Conservation (phyloP, 352 stramenopile species). For the Phytopythium helicoides region DNA sequence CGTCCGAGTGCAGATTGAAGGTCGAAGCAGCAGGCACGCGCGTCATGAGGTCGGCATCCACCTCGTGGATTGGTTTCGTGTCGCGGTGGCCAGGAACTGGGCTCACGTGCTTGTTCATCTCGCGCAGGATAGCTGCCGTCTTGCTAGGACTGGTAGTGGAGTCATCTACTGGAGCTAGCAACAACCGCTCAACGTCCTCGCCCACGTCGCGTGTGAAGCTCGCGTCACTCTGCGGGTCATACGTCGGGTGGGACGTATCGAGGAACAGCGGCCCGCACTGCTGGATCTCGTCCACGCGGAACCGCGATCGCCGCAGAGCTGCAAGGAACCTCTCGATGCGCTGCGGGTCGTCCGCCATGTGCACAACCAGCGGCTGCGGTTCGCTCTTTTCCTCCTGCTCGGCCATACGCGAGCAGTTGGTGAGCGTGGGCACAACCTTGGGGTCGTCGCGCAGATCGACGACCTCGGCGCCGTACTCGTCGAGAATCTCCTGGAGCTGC, state of each 20-base stretch:
- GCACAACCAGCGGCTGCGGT: constrained; percentile 39
- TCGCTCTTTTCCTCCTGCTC: constrained; percentile 4
- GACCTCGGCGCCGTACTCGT: constrained; percentile 28
- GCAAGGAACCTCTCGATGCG: constrained; percentile 38
- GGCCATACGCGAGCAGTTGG: constrained; percentile 4
- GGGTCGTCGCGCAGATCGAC: constrained; percentile 24
- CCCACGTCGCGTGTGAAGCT: constrained; percentile 55
- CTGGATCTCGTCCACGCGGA: constrained; percentile 53
- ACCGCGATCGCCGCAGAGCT: constrained; percentile 28
- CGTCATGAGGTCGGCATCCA: constrained; percentile 39
- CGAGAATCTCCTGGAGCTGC: constrained; percentile 20
- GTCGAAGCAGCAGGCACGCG: constrained; percentile 40
- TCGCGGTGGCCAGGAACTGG: constrained; percentile 22
- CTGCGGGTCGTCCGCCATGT: constrained; percentile 50
- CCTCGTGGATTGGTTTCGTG: constrained; percentile 19
- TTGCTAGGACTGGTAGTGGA: constrained; percentile 17
- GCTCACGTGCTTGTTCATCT: constrained; percentile 32
- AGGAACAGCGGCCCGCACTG: constrained; percentile 60
- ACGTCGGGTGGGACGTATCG: constrained; percentile 59
- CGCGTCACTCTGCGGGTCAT: constrained; percentile 47
- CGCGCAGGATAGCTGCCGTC: constrained; percentile 27
- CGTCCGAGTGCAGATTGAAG: constrained; percentile 60
- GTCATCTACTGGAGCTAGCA: constrained; percentile 29
- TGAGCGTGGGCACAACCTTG: constrained; percentile 8
- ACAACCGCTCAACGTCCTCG: constrained; percentile 46